Conservation (phyloP, 208 protist genomes). For the Borovskyia barvae region DNA sequence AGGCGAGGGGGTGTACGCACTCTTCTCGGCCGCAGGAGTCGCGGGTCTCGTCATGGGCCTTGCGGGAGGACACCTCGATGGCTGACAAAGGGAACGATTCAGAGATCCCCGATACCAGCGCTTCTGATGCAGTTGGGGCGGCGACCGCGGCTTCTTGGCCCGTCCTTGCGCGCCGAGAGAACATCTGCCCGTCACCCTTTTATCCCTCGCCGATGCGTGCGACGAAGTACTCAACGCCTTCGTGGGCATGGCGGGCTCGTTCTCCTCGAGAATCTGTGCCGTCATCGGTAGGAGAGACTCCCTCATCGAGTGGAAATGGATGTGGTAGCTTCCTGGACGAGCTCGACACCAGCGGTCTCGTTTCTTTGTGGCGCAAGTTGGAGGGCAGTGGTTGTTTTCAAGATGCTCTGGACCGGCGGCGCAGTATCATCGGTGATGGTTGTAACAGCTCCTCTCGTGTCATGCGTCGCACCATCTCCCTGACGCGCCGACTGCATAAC, state of each 20-base stretch:
- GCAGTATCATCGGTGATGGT: slow-evolving; percentile 4
- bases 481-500: slow-evolving; percentile 3
- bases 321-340: neutral
- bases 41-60: too few species aligned
- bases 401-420: slow-evolving; percentile 18
- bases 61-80: too few species aligned
- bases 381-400: slow-evolving; percentile 17
- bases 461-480: slow-evolving; percentile 1
- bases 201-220: neutral
- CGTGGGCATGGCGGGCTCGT: slow-evolving; percentile 4
- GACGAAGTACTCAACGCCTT: neutral
- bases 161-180: neutral
- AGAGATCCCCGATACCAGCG: too few species aligned
- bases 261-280: neutral
- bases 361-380: slow-evolving; percentile 12
- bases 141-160: neutral
- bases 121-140: neutral
- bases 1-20: too few species aligned
- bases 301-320: neutral
- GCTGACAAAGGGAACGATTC: too few species aligned
- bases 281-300: neutral
- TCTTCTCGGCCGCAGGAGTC: too few species aligned
- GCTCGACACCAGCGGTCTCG: slow-evolving; percentile 11
- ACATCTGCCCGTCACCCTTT: neutral
- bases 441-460: slow-evolving; percentile 21